Conservation (phyloP, 192 early-diverging fungal species). For the Gonapodya sp. region DNA sequence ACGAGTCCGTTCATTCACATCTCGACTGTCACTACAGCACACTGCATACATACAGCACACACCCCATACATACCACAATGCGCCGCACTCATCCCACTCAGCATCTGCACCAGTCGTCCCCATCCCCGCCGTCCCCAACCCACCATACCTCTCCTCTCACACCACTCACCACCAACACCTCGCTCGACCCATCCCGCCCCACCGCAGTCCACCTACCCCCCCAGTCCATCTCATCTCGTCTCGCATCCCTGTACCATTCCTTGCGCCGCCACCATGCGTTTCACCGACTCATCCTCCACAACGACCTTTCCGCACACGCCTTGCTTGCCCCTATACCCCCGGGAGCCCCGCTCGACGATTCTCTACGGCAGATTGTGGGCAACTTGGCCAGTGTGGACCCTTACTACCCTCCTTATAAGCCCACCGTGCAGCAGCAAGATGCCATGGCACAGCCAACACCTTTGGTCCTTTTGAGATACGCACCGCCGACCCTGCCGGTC, state of each 20-base stretch:
- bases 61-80: too few species aligned
- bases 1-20: too few species aligned
- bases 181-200: background rate
- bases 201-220: background rate
- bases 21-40: too few species aligned
- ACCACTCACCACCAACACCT: background rate
- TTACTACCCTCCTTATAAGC: background rate
- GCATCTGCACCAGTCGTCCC: too few species aligned
- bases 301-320: background rate
- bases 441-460: background rate
- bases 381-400: background rate
- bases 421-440: background rate
- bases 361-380: background rate
- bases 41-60: too few species aligned
- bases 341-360: background rate
- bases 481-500: background rate
- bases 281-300: background rate
- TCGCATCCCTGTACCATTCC: conserved; percentile 1
- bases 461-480: background rate
- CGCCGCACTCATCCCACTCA: too few species aligned
- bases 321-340: background rate
- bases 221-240: background rate
- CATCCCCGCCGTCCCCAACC: background rate
- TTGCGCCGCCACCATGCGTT: background rate
- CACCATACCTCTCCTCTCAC: background rate